Base-by-base conservation (phyloP, 2,329 filamentous ascomycete species). In the Aspergillus viridinutans region DNA sequence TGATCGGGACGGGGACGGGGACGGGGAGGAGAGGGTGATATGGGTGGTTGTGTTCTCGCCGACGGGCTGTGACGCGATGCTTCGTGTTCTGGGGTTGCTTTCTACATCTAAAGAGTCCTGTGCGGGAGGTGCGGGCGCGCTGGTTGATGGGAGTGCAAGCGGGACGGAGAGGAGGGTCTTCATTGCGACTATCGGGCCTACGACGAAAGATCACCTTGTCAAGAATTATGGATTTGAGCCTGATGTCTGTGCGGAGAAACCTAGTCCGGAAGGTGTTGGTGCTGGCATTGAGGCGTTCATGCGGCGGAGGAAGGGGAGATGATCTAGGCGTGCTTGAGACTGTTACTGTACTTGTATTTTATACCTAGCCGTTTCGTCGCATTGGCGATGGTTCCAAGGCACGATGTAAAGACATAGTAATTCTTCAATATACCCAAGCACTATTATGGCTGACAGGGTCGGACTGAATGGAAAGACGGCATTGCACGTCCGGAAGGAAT, bases 131-230 rank as follows among this genome's bases (percentile, higher is more conserved):
- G 43, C 21, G n/a, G 21, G 23, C 14, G 23, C 21, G n/a, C 21
- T 47, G 10, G 45, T 23, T 25, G 35, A 47, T 57, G 51, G 71
- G n/a, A 38, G 52, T 23, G 48, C 50, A 17, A 14, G 29, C 55
- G 42, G 50, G 28, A 26, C 51, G 17, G 51, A 45, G 56, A 52
- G 57, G 53, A 61, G 49, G 50, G 56, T 86, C 1, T 85, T 83
- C 60, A 80, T 97, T 59, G 90, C 88, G 14, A 95, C 92, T 0
- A 99, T 99, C 73, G 94, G 94, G 0, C 93, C 94, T 12, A 99
- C 94, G 20, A 99, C 94, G 10, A 82, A 87, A 61, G 86, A 92
- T 64, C 86, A 90, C 74, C 76, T 99, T 53, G 61, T 64, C 7
- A 63, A 60, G 40, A 69, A 70, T 23, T 77, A 74, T 66, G 76